Base-by-base conservation (phyloP, 129 eudicot genomes). In the Ambrosia trifida region DNA sequence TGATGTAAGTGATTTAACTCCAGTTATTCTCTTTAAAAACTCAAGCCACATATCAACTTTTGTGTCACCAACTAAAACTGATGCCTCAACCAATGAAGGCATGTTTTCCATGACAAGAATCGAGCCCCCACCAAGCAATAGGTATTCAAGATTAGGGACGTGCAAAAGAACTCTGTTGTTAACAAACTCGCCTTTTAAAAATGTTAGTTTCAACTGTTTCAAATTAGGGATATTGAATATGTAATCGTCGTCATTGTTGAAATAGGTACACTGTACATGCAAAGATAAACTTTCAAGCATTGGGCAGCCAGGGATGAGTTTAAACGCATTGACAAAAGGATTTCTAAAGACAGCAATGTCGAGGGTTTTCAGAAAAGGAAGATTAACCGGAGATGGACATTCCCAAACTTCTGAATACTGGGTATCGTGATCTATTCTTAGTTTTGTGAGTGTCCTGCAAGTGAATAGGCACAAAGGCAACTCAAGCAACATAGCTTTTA, bases 141-240 rank as follows among this genome's bases (percentile, higher is more conserved):
- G 50, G 38, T 73, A 49, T n/a, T 73, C 78, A 62, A 73, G 70
- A 73, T 63, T 73, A 46, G 70, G 78, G 41, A 51, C 64, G 2
- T 62, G 20, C 18, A 73, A 33, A 20, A 33, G 20, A 49, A 73
- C 49, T 19, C 10, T 61, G 70, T 16, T 36, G 11, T 51, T 47
- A 73, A 1, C 14, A 0, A 17, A 43, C 0, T 2, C 3, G 5
- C 12, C 2, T 44, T 17, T 28, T 4, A 0, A 0, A 1, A 31
- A 33, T 31, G 1, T n/a, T 47, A 62, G 19, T 64, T 38, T 32
- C 40, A 74, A 32, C 3, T 52, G 72, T 64, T 40, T 74, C 51
- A 64, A 51, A 36, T 72, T 64, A 14, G 72, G 67, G n/a, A 67
- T 57, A 54, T 41, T 49, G 13, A 75, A 40, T 9, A 24, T 66